A percentile compares a stretch with the other conserved stretches of the same genome.
phyloP scores from a whole-genome alignment of 2,329 filamentous ascomycete species.

The Alternaria sp. region DNA sequence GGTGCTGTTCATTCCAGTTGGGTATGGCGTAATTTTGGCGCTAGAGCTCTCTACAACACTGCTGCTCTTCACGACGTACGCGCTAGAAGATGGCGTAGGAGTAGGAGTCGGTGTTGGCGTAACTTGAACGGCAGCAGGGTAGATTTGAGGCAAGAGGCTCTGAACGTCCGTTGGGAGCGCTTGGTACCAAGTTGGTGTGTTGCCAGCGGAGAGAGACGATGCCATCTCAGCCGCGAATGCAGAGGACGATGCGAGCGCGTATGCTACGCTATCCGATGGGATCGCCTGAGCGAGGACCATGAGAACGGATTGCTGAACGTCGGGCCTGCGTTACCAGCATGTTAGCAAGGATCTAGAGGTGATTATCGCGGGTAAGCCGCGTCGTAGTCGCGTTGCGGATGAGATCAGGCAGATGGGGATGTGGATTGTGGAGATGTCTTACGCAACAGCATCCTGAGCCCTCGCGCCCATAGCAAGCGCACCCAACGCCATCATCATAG shows the following conservation, averaged over 20 bases:
- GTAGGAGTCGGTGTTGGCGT: slow-evolving; percentile 28
- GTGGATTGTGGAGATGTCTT: slow-evolving; percentile 19
- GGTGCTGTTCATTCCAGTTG: slow-evolving; percentile 13
- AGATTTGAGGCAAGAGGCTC: slow-evolving; percentile 52
- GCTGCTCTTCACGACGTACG: slow-evolving; percentile 11
- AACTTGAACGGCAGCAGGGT: slow-evolving; percentile 35
- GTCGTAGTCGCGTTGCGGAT: slow-evolving; percentile 4
- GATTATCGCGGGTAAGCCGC: neutral
- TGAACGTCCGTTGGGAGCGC: slow-evolving; percentile 57
- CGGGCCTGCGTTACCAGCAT: slow-evolving; percentile 20
- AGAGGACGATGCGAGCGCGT: slow-evolving; percentile 54
- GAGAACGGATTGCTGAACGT: slow-evolving; percentile 51
- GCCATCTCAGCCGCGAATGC: slow-evolving; percentile 54
- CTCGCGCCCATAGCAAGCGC: slow-evolving; percentile 40
- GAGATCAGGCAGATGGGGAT: neutral
- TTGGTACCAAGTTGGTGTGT: slow-evolving; percentile 57
- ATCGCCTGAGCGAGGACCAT: slow-evolving; percentile 57
- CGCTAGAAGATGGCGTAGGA: slow-evolving; percentile 14
- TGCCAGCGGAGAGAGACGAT: slow-evolving; percentile 55
- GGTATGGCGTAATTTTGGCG: slow-evolving; percentile 2
- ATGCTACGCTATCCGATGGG: slow-evolving; percentile 51
- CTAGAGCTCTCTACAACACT: slow-evolving; percentile 5
- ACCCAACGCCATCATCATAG: slow-evolving; percentile 38
- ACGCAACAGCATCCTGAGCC: slow-evolving; percentile 38
- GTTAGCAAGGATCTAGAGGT: slow-evolving; percentile 18